Conservation (phyloP, 1,139 yeast species). For the Candida mesenterica region DNA sequence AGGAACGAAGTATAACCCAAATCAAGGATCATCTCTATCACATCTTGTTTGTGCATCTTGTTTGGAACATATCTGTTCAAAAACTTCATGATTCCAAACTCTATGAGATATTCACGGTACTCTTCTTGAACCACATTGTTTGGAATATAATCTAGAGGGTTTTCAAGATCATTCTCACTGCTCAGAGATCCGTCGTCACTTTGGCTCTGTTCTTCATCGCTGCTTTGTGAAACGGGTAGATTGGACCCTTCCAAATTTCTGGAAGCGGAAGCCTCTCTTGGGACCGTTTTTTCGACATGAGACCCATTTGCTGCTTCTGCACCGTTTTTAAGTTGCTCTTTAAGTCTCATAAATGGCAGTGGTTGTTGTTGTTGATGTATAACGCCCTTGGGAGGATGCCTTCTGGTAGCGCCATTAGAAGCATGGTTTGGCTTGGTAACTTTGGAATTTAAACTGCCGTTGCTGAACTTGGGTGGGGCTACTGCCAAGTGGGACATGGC, state of each 20-base stretch:
- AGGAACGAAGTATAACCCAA: slow-evolving; percentile 15
- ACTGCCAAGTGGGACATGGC: not conserved
- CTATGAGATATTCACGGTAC: slow-evolving; percentile 15
- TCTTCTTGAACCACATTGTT: not conserved
- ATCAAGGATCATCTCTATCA: slow-evolving; percentile 17
- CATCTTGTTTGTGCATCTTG: slow-evolving; percentile 15
- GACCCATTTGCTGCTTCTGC: not conserved
- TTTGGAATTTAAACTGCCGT: not conserved
- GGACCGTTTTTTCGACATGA: not conserved
- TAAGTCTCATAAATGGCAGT: not conserved
- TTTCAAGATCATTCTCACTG: not conserved
- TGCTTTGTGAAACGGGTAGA: no score
- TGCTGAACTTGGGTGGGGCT: not conserved
- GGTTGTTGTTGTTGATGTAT: not conserved
- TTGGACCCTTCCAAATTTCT: not conserved
- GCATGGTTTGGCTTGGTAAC: not conserved
- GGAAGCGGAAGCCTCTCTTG: not conserved
- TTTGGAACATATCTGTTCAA: slow-evolving; percentile 17
- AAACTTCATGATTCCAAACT: slow-evolving; percentile 17
- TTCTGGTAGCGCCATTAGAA: not conserved
- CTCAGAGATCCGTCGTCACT: not conserved
- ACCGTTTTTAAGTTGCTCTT: no score
- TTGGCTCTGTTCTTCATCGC: not conserved
- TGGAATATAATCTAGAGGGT: not conserved
- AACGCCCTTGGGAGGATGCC: not conserved